Percentiles rank a stretch among this genome's conserved stretches.
phyloP scores from a whole-genome alignment of 2,329 filamentous ascomycete species.

The Colletotrichum orbiculare region DNA sequence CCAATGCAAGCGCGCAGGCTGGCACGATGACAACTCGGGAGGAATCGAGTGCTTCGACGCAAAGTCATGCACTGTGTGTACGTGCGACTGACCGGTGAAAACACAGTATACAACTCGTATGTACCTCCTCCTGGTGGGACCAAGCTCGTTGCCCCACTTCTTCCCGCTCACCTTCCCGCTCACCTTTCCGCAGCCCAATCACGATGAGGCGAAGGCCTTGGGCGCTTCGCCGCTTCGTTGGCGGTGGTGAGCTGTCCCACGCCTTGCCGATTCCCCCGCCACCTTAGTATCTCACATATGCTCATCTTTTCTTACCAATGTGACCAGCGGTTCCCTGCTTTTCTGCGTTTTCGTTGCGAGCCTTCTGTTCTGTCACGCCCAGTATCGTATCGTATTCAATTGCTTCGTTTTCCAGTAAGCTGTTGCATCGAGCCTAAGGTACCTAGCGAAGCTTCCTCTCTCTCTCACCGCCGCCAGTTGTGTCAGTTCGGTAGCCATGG shows the following conservation, averaged over 20 bases:
- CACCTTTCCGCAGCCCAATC: slow-evolving; percentile 16
- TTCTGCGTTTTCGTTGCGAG: background rate
- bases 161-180: too few relatives aligned
- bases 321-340: background rate
- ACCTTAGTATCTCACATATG: slow-evolving; percentile 17
- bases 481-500: slow-evolving; percentile 13
- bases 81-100: too few relatives aligned
- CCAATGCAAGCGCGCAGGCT: too few relatives aligned
- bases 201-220: background rate
- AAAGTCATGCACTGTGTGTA: slow-evolving; percentile 3
- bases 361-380: background rate
- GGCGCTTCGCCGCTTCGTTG: background rate
- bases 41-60: too few relatives aligned
- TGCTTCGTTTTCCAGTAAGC: slow-evolving; percentile 2
- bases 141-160: slow-evolving; percentile 11
- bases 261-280: slow-evolving; percentile 24
- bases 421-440: background rate
- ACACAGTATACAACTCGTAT: too few relatives aligned
- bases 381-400: background rate
- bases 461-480: slow-evolving; percentile 23
- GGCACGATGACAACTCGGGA: too few relatives aligned
- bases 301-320: background rate
- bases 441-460: background rate
- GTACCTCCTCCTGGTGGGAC: too few relatives aligned
- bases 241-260: slow-evolving; percentile 17